Evolutionary conservation across 2,329 filamentous ascomycete species (phyloP).

Genomic region (Aspergillus brasiliensis): DNA sequence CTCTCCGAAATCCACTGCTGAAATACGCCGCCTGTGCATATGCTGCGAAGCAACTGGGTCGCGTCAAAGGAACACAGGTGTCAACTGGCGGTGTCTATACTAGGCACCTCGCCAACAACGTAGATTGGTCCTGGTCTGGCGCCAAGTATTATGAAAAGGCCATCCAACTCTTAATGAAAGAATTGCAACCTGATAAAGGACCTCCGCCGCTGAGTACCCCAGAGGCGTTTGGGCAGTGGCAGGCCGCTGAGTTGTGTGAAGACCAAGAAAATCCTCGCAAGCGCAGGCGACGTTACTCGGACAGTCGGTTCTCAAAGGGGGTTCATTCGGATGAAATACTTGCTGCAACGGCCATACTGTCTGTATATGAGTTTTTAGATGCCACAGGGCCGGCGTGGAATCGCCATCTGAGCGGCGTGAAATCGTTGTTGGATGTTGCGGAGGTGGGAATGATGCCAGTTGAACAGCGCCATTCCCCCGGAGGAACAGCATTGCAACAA

Average conservation of each 20-base stretch:
- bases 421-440: conserved; percentile 58
- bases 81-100: conserved; percentile 50
- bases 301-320: conserved; percentile 47
- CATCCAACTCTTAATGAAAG: conserved; percentile 58
- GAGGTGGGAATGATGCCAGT: conserved; percentile 46
- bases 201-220: conserved; percentile 36
- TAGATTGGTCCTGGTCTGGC: conserved; percentile 63
- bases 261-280: conserved; percentile 47
- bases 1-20: conserved; percentile 51
- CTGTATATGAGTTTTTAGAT: conserved; percentile 69
- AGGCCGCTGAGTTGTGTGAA: conserved; percentile 36
- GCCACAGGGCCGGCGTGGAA: conserved; percentile 65
- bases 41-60: conserved; percentile 62
- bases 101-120: conserved; percentile 47
- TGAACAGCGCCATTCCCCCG: conserved; percentile 46
- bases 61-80: conserved; percentile 56
- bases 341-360: conserved; percentile 67
- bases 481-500: conserved; percentile 33
- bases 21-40: conserved; percentile 61
- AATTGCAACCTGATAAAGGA: conserved; percentile 42
- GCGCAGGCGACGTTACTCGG: conserved; percentile 43
- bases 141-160: conserved; percentile 66
- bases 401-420: conserved; percentile 65
- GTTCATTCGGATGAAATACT: conserved; percentile 59
- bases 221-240: conserved; percentile 41